Conservation (phyloP, 2,329 filamentous ascomycete genomes). For the Ophiocordyceps camponoti-rufipedis region DNA sequence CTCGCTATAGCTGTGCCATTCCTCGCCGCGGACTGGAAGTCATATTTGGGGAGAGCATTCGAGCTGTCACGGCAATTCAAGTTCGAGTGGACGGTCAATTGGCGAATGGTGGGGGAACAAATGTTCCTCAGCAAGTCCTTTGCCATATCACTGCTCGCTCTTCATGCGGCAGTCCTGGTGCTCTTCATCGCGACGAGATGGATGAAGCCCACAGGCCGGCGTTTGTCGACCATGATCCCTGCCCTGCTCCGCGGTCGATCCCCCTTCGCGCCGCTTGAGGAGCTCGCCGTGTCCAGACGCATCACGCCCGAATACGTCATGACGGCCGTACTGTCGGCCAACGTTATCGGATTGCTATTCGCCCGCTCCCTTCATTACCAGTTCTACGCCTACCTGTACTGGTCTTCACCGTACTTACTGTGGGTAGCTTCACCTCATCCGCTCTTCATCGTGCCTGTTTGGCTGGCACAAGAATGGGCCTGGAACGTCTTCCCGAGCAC, state of each 20-base stretch:
- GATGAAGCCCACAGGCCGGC: constrained; percentile 48
- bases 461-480: constrained; percentile 71
- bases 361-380: constrained; percentile 86
- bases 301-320: constrained; percentile 57
- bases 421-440: constrained; percentile 61
- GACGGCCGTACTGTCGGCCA: constrained; percentile 59
- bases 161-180: constrained; percentile 47
- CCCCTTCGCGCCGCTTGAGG: constrained; percentile 31
- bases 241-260: constrained; percentile 22
- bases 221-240: constrained; percentile 32
- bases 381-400: constrained; percentile 83
- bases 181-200: constrained; percentile 51
- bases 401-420: constrained; percentile 73
- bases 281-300: constrained; percentile 33
- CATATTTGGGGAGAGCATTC: constrained; percentile 71
- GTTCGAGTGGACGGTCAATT: constrained; percentile 98
- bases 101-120: constrained; percentile 82
- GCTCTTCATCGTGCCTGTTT: constrained; percentile 47
- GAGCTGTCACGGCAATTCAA: constrained; percentile 82
- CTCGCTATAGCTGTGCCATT: constrained; percentile 52
- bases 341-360: constrained; percentile 65
- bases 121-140: constrained; percentile 55
- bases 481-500: constrained; percentile 91
- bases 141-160: constrained; percentile 43
- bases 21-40: constrained; percentile 40